Conservation (phyloP, 2,329 filamentous ascomycete species). For the Fusarium fracticaudum region DNA sequence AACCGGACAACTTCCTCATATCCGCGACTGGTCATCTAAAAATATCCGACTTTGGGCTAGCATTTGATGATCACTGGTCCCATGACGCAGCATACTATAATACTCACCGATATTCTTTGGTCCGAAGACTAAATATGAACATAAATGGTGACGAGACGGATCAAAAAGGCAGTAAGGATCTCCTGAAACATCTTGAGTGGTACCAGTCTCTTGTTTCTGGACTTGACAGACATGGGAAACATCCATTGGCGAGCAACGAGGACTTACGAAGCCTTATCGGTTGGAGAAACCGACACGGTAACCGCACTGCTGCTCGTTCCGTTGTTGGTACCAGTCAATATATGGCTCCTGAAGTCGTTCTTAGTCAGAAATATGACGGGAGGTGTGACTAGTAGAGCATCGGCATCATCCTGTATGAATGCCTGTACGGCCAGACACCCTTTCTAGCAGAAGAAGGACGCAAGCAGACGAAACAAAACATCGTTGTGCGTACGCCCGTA, state of each 20-base stretch:
- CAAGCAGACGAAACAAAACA: constrained; percentile 85
- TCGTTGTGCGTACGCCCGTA: constrained; percentile 66
- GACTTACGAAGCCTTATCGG: constrained; percentile 61
- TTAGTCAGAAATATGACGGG: constrained; percentile 85
- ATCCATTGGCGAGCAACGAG: constrained; percentile 39
- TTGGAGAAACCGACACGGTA: constrained; percentile 76
- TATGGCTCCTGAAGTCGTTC: constrained; percentile 95
- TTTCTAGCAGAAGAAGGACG: constrained; percentile 83
- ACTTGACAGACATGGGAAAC: constrained; percentile 48
- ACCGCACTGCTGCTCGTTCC: constrained; percentile 79
- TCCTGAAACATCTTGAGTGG: constrained; percentile 48
- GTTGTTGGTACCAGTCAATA: constrained; percentile 97
- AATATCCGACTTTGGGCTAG: constrained; percentile 95
- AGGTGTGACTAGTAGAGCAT: constrained; percentile 98
- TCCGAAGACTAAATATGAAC: constrained; percentile 78
- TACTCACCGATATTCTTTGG: constrained; percentile 80
- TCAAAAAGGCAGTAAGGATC: constrained; percentile 59
- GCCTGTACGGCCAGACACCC: constrained; percentile 89
- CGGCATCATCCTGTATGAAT: constrained; percentile 94
- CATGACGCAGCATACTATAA: constrained; percentile 90
- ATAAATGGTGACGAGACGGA: constrained; percentile 81
- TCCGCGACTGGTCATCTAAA: constrained; percentile 89
- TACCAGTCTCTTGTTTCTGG: constrained; percentile 45
- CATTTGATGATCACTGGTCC: constrained; percentile 94
- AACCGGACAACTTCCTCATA: constrained; percentile 97